Evolutionary conservation across 2,329 filamentous ascomycete genomes (phyloP), one percentile per base, ranked within the genome.

Genomic region (Mycocentrospora acerina): DNA sequence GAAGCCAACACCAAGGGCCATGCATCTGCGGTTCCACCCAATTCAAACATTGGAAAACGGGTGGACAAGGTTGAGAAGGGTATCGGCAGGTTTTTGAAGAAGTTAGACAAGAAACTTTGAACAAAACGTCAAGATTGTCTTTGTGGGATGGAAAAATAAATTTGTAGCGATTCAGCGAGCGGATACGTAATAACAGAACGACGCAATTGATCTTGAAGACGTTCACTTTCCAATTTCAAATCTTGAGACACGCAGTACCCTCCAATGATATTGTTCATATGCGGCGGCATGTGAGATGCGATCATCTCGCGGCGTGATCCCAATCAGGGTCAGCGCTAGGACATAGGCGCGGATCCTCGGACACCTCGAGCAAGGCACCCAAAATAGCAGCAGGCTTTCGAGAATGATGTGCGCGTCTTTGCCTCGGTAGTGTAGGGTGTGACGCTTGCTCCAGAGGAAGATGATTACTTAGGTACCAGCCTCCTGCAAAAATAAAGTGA

Each of bases 21-120:
- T 29, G 45, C 45, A 27, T 51, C 63, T 3, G 46, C 53, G 8
- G 30, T 32, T 18, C 48, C 43, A 44, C 54, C 52, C 29, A 62
- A 68, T 44, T 78, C 73, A 68, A 79, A 76, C 59, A 65, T 88
- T 19, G 85, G 86, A 55, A 79, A 82, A 61, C 77, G 80, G 44
- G 80, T 84, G 0, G 81, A 80, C 18, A 76, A 79, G 53, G 55
- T 89, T 24, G 86, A 90, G 69, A 82, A 81, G 63, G 82, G 84
- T 1, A 78, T 89, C 4, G 78, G 80, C 18, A 81, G 82, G 6
- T 83, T 89, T 73, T 66, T 90, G 50, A 88, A 85, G 76, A 88
- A 83, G 70, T 77, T 90, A 66, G 86, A 90, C 71, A 88, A 87
- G 80, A 86, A 81, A 61, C 83, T 85, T 32, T 58, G 36, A 48